These are phyloP conservation scores for Emericellopsis cladophorae DNA, from an alignment of 2,329 filamentous ascomycete genomes.

Conservation along the genomic window DNA sequence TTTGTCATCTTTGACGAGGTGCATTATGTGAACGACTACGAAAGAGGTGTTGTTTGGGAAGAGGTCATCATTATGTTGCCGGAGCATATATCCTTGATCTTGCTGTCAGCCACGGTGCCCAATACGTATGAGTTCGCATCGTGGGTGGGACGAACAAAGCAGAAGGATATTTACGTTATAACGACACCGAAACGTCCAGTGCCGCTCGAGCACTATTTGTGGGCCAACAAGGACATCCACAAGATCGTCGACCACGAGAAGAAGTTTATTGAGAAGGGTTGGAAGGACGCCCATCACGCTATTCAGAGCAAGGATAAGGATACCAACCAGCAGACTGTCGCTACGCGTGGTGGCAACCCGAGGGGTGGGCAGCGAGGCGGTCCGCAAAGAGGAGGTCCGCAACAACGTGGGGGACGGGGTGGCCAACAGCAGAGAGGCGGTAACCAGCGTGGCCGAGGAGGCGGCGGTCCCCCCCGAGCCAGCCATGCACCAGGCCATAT, in stretches of 20 bases:
- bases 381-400: conserved; percentile 34
- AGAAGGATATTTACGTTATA: conserved; percentile 98
- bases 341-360: conserved; percentile 22
- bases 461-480: conserved; percentile 39
- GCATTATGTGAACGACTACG: conserved; percentile 94
- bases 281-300: conserved; percentile 83
- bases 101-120: conserved; percentile 90
- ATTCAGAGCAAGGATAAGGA: conserved; percentile 71
- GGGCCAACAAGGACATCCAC: conserved; percentile 84
- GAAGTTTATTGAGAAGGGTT: conserved; percentile 80
- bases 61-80: conserved; percentile 99
- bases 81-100: conserved; percentile 88
- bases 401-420: conserved; percentile 26
- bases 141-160: conserved; percentile 95
- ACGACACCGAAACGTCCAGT: conserved; percentile 93
- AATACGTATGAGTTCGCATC: conserved; percentile 97
- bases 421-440: conserved; percentile 35
- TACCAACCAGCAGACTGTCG: conserved; percentile 20
- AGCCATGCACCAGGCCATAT: conserved; percentile 68
- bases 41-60: conserved; percentile 96
- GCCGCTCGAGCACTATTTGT: conserved; percentile 89
- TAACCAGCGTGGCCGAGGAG: conserved; percentile 35
- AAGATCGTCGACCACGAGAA: conserved; percentile 94
- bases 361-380: conserved; percentile 25
- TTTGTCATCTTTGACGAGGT: conserved; percentile 99